Conservation (phyloP, 805 yeast genomes). For the Saccharomycopsis vini region DNA sequence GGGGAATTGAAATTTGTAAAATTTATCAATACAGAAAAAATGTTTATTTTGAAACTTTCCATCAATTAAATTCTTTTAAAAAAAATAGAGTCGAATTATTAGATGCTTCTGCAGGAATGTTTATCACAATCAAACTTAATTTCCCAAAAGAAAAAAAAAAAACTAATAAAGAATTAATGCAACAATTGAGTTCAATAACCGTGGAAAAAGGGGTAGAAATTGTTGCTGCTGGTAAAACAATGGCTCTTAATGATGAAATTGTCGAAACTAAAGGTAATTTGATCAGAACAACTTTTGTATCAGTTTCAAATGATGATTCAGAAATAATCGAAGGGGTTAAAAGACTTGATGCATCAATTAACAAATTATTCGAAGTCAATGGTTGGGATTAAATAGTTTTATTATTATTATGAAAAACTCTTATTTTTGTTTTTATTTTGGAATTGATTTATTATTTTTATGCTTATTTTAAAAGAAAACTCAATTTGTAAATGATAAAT, state of each 20-base stretch:
- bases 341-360: slow-evolving; percentile 43
- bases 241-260: slow-evolving; percentile 38
- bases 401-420: no score
- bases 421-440: no score
- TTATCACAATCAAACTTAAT: slow-evolving; percentile 45
- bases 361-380: slow-evolving; percentile 31
- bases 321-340: slow-evolving; percentile 41
- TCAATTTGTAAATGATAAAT: no score
- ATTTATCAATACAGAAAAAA: slow-evolving; percentile 61
- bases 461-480: no score
- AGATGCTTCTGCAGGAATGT: slow-evolving; percentile 73
- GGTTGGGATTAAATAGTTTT: slow-evolving; percentile 5
- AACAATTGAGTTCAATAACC: slow-evolving; percentile 33
- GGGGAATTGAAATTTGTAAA: slow-evolving; percentile 54
- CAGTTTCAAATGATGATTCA: slow-evolving; percentile 35
- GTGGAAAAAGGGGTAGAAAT: slow-evolving; percentile 43
- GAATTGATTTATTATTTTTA: no score
- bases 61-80: slow-evolving; percentile 33
- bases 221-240: slow-evolving; percentile 43
- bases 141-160: slow-evolving; percentile 20
- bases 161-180: slow-evolving; percentile 28
- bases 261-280: slow-evolving; percentile 36
- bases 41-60: slow-evolving; percentile 44
- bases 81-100: slow-evolving; percentile 28
- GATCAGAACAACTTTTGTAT: slow-evolving; percentile 51